Conservation (phyloP, 2,329 filamentous ascomycete species). For the Ampelomyces quisqualis region DNA sequence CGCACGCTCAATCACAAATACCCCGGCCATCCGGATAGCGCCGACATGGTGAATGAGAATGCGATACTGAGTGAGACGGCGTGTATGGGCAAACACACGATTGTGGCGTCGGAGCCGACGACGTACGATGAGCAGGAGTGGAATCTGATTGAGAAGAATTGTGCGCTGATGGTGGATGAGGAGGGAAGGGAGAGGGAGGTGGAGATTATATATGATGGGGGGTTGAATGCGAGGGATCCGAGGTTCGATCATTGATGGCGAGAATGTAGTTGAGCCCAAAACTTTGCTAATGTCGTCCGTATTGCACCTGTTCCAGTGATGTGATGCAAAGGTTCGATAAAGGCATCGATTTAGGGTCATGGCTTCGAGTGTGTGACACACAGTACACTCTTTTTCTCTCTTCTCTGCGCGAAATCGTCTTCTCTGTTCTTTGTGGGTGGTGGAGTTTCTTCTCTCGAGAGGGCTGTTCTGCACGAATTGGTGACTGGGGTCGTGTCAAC, state of each 20-base stretch:
- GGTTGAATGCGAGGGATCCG: constrained; percentile 46
- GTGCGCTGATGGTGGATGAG: constrained; percentile 48
- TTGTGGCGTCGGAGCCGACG: constrained; percentile 56
- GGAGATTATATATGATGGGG: constrained; percentile 40
- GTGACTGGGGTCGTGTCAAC: too few species aligned
- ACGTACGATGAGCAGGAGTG: constrained; percentile 56
- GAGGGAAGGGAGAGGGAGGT: constrained; percentile 43
- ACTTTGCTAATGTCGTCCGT: background rate
- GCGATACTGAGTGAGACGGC: constrained; percentile 41
- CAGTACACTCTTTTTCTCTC: too few species aligned
- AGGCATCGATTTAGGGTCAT: too few species aligned
- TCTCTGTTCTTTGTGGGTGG: too few species aligned
- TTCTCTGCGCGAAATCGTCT: too few species aligned
- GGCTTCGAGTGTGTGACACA: too few species aligned
- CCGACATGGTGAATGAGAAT: constrained; percentile 37
- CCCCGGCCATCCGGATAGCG: constrained; percentile 50
- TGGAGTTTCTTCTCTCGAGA: too few species aligned
- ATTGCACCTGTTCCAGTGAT: too few species aligned
- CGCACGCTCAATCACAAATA: constrained; percentile 56
- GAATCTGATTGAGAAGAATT: constrained; percentile 54
- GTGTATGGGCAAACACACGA: constrained; percentile 54
- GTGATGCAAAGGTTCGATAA: too few species aligned
- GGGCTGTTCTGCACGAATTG: too few species aligned
- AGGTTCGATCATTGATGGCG: too few species aligned
- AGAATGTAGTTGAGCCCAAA: too few species aligned